Conservation (phyloP, 2,329 filamentous ascomycete genomes). For the Elsinoe ampelina region DNA sequence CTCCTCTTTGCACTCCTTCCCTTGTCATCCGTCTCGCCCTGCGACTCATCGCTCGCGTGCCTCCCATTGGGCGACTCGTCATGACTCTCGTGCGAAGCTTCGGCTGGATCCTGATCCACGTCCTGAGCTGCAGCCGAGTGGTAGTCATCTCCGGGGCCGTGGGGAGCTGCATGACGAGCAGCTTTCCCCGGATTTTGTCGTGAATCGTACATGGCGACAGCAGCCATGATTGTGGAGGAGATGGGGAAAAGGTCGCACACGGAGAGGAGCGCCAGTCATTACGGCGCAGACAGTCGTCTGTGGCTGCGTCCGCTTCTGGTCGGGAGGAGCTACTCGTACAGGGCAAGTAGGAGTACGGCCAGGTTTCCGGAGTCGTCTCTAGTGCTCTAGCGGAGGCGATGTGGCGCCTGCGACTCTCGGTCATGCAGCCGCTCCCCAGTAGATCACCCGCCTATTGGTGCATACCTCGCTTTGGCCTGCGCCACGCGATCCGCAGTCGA, state of each 20-base stretch:
- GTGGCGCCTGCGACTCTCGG: constrained; percentile 5
- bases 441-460: constrained; percentile 7
- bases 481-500: constrained; percentile 6
- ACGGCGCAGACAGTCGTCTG: neutral
- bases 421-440: constrained; percentile 9
- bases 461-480: constrained; percentile 2
- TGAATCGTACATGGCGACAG: constrained; percentile 9
- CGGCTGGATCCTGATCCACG: neutral
- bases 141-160: neutral
- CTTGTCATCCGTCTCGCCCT: neutral
- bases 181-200: constrained; percentile 11
- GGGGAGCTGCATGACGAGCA: neutral
- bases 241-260: neutral
- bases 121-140: neutral
- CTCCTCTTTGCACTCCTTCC: constrained; percentile 23
- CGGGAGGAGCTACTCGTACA: no score
- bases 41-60: constrained; percentile 5
- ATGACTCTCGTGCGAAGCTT: constrained; percentile 1
- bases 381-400: neutral
- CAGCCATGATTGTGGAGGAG: constrained; percentile 3
- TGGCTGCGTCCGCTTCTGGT: neutral
- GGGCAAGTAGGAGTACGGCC: neutral
- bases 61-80: neutral
- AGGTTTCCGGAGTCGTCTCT: neutral
- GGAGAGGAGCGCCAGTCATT: constrained; percentile 3